Base-by-base conservation (phyloP, 305 asterid species). In the Andrographis paniculata region DNA sequence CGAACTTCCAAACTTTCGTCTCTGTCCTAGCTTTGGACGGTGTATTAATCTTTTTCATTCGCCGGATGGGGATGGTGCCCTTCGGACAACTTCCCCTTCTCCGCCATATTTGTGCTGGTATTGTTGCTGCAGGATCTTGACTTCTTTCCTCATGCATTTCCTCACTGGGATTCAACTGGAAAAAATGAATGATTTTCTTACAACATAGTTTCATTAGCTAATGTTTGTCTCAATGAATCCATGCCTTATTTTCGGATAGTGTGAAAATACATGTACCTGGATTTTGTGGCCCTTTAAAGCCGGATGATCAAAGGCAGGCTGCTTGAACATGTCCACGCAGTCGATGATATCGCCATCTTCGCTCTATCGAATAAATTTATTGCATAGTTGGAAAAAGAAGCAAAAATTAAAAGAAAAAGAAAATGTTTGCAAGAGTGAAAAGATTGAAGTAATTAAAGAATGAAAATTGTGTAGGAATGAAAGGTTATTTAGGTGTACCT, bases 261-360 rank as follows among this genome's bases (percentile, higher is more conserved):
- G 1, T 14, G 10, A 23, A 9, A 15, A 14, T 3, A 7, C 7
- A 19, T 7, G 11, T 38, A 82, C 94, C 83, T 82, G 94, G 39
- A 82, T 77, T 61, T 75, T 67, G 73, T 82, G 94, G 45, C 68
- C 42, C 60, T 28, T 81, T 40, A 81, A 51, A 38, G 84, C 69
- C 21, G 94, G 82, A 61, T 85, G 87, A 59, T 60, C 60, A 27
- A 82, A 67, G 33, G 87, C 64, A 31, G 95, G 95, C 44, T 84
- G 93, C 68, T 77, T 62, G 71, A 56, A 49, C 39, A 84, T 78
- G 33, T 67, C 73, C 51, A 81, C 48, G 71, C 91, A 80, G 33
- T 80, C 91, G 42, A 80, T 76, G 7, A 71, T 64, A 58, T 77
- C 83, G 45, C 86, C 87, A 67, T 80, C 87, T 67, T 74, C 79